Percentiles rank a stretch among this genome's conserved stretches.
phyloP scores from a whole-genome alignment of 2,329 filamentous ascomycete genomes.

The Pseudogymnoascus sp. region DNA sequence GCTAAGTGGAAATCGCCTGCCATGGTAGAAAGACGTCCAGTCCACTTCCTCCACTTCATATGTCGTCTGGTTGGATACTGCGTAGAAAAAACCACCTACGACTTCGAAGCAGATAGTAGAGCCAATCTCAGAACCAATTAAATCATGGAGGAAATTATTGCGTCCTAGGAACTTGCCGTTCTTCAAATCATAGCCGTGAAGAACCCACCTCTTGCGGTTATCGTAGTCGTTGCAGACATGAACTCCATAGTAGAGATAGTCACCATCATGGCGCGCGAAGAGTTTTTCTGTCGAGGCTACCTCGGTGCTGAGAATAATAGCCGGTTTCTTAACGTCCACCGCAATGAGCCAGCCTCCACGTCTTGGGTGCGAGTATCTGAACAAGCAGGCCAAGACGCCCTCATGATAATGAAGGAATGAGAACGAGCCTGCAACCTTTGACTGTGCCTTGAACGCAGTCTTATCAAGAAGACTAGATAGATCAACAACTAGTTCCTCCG shows the following conservation, averaged over 20 bases:
- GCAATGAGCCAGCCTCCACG: constrained; percentile 45
- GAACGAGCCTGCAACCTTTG: constrained; percentile 35
- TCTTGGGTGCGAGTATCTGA: constrained; percentile 33
- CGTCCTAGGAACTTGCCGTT: constrained; percentile 32
- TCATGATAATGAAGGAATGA: constrained; percentile 48
- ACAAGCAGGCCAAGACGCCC: constrained; percentile 49
- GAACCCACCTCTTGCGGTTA: constrained; percentile 53
- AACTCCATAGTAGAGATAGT: constrained; percentile 58
- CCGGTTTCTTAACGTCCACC: constrained; percentile 33
- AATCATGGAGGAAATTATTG: constrained; percentile 44
- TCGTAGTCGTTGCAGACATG: constrained; percentile 45
- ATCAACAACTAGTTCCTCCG: constrained; percentile 47
- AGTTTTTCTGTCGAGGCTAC: constrained; percentile 45
- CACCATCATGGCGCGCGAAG: constrained; percentile 56
- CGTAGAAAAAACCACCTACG: constrained; percentile 57
- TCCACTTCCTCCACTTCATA: constrained; percentile 55
- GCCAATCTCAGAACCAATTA: constrained; percentile 57
- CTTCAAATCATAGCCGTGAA: constrained; percentile 44
- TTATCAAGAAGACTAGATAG: constrained; percentile 34
- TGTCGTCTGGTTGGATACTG: constrained; percentile 55
- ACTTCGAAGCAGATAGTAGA: constrained; percentile 65
- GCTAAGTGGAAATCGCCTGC: constrained; percentile 51
- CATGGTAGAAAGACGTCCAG: constrained; percentile 63
- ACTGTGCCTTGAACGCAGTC: constrained; percentile 15
- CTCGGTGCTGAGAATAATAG: constrained; percentile 33